A percentile compares a stretch with the other conserved stretches of the same genome.
phyloP scores from a whole-genome alignment of 2,329 filamentous ascomycete genomes.

The Fusarium sp. region DNA sequence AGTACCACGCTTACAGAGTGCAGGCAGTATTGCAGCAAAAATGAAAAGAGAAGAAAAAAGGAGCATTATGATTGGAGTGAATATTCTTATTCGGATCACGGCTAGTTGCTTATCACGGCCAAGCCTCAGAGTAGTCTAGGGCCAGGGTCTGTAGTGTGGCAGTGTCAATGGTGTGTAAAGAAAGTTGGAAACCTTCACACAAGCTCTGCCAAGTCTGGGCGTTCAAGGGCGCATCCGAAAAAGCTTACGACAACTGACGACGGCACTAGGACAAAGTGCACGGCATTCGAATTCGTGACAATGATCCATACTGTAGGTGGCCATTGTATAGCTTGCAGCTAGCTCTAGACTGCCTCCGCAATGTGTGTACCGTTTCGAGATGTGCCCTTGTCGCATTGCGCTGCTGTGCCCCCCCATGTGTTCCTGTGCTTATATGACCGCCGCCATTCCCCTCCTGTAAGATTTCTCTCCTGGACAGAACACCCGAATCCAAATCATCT shows the following conservation, averaged over 20 bases:
- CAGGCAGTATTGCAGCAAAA: too few relatives aligned
- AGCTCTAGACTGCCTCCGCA: too few relatives aligned
- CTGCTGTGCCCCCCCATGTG: conserved; percentile 13
- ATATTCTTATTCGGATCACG: not conserved
- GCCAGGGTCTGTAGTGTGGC: conserved; percentile 13
- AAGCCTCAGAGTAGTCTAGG: too few relatives aligned
- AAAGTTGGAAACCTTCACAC: conserved; percentile 28
- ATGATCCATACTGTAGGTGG: too few relatives aligned
- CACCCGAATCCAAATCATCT: not conserved
- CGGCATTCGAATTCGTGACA: conserved; percentile 17
- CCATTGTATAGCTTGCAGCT: not conserved
- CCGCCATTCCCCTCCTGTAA: conserved; percentile 16
- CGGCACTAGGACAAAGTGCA: conserved; percentile 15
- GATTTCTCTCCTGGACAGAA: conserved; percentile 6
- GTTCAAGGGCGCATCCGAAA: conserved; percentile 19
- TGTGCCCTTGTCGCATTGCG: not conserved
- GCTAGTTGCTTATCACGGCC: not conserved
- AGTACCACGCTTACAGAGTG: too few relatives aligned
- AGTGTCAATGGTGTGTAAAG: conserved; percentile 5
- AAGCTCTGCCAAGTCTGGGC: conserved; percentile 8
- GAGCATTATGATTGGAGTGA: too few relatives aligned
- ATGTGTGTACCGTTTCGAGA: too few relatives aligned
- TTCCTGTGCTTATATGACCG: conserved; percentile 27
- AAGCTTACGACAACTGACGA: conserved; percentile 28
- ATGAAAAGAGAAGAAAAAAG: too few relatives aligned